A percentile compares a stretch with the other conserved stretches of the same genome.
phyloP scores from a whole-genome alignment of 768 basidiomycete species.

The Podaxis sp. region DNA sequence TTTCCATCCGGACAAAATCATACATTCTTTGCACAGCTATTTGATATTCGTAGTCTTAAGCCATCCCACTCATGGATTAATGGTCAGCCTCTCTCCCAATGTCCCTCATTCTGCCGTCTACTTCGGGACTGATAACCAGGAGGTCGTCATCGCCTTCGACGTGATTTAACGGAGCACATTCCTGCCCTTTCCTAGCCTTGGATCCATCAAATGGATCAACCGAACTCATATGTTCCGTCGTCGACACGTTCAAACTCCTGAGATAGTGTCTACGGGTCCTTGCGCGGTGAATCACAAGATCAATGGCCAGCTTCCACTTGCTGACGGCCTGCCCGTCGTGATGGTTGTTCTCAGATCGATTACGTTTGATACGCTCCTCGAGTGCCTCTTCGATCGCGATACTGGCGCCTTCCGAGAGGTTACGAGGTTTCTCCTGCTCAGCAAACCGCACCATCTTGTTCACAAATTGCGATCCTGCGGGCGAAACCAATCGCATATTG shows the following conservation, averaged over 20 bases:
- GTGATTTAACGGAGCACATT: slow-evolving; percentile 19
- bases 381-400: slow-evolving; percentile 20
- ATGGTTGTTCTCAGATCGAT: neutral
- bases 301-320: slow-evolving; percentile 50
- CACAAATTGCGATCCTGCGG: slow-evolving; percentile 70
- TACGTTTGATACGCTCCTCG: slow-evolving; percentile 10
- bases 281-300: slow-evolving; percentile 40
- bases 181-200: slow-evolving; percentile 37
- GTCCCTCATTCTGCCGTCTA: slow-evolving; percentile 70
- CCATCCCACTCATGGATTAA: neutral
- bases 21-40: neutral
- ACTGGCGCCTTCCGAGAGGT: slow-evolving; percentile 42
- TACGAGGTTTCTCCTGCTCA: slow-evolving; percentile 27
- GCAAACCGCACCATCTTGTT: slow-evolving; percentile 55
- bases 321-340: slow-evolving; percentile 25
- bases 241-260: slow-evolving; percentile 57
- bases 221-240: slow-evolving; percentile 72
- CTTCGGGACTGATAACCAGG: slow-evolving; percentile 55
- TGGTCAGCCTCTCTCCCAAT: slow-evolving; percentile 32
- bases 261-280: slow-evolving; percentile 55
- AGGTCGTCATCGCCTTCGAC: slow-evolving; percentile 44
- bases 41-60: neutral
- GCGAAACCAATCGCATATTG: slow-evolving; percentile 3
- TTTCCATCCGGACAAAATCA: neutral
- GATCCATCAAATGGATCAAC: slow-evolving; percentile 76